Conservation (phyloP, 345 rosid genomes). For the Erucastrum elatum region DNA sequence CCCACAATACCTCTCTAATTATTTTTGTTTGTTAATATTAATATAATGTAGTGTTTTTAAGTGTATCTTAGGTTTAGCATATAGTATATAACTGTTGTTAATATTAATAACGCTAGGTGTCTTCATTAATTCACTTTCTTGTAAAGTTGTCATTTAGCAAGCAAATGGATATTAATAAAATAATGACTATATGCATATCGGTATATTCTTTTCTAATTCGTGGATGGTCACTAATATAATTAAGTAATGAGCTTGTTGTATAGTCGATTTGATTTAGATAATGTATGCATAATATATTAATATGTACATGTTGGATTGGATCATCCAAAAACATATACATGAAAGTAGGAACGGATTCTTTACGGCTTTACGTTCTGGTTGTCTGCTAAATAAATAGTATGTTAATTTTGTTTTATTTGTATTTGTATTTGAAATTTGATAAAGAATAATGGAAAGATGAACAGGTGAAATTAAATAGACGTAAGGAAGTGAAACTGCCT, state of each 20-base stretch:
- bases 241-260: conserved; percentile 18
- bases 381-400: not conserved
- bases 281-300: not conserved
- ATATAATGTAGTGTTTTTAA: not conserved
- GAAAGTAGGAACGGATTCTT: too few relatives aligned
- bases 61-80: not conserved
- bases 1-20: conserved; percentile 12
- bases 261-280: conserved; percentile 8
- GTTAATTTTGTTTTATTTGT: not conserved
- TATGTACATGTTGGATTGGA: not conserved
- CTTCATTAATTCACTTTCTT: conserved; percentile 4
- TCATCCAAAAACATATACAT: not conserved
- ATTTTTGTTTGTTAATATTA: not conserved
- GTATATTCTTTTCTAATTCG: conserved; percentile 14
- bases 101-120: conserved; percentile 1
- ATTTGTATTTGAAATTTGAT: not conserved
- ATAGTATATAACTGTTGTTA: not conserved
- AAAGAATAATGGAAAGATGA: not conserved
- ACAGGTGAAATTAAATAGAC: not conserved
- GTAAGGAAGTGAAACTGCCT: conserved; percentile 40
- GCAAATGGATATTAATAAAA: not conserved
- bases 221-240: conserved; percentile 16
- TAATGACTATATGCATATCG: not conserved
- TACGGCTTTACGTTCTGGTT: not conserved
- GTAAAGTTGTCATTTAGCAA: conserved; percentile 34